These are phyloP conservation scores for Bocquillonia castaneifolia DNA, from an alignment of 441 rosid genomes.

Conservation along the genomic window DNA sequence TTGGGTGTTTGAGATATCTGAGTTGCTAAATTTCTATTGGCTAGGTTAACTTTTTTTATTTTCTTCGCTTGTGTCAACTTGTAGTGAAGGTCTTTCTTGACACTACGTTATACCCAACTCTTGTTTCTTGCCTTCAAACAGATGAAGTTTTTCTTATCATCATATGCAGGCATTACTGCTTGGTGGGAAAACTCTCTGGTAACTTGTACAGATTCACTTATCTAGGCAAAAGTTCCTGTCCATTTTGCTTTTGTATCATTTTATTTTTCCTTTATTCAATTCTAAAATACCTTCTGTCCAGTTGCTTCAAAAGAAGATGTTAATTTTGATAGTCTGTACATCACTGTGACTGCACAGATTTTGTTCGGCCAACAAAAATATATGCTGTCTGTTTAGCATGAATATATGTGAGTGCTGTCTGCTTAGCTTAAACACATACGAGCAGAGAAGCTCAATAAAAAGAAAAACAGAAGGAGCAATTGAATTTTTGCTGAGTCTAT, in stretches of 20 bases:
- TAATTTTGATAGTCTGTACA: not conserved
- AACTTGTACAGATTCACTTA: not conserved
- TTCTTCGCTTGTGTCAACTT: not conserved
- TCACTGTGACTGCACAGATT: conserved; percentile 2
- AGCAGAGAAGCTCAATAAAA: not conserved
- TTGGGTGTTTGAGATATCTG: not conserved
- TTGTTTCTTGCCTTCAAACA: not conserved
- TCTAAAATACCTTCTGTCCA: not conserved
- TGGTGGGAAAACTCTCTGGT: not conserved
- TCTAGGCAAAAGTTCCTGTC: not conserved
- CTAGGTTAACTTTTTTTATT: not conserved
- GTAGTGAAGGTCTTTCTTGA: not conserved
- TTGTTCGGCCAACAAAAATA: not conserved
- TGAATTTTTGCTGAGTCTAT: not conserved
- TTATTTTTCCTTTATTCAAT: not conserved
- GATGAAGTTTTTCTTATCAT: not conserved
- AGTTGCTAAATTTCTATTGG: not conserved
- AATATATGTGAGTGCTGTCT: not conserved
- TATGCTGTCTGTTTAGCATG: too few species aligned
- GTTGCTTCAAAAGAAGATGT: not conserved
- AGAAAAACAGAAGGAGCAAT: not conserved
- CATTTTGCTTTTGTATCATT: not conserved
- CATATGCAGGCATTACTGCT: not conserved
- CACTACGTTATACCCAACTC: not conserved
- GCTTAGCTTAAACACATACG: not conserved